Evolutionary conservation across 257 asterid genomes (phyloP).

Genomic region (Nicotiana attenuata): DNA sequence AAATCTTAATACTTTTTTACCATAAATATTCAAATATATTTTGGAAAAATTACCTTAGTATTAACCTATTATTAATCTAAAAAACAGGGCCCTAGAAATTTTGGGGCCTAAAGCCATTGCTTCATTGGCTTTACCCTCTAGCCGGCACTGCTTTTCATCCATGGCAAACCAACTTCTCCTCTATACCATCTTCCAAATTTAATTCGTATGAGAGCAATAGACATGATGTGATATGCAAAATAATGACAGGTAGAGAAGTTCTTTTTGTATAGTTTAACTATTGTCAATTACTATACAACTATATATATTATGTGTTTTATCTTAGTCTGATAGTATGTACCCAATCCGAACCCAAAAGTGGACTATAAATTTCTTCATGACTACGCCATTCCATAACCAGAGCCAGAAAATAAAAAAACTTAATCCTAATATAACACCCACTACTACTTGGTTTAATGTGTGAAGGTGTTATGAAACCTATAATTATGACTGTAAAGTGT

Average conservation of each 20-base stretch:
- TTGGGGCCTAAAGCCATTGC: too few relatives aligned
- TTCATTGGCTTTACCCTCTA: too few relatives aligned
- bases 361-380: conserved; percentile 35
- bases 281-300: background rate
- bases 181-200: too few relatives aligned
- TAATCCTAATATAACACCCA: conserved; percentile 59
- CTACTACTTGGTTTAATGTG: conserved; percentile 59
- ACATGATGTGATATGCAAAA: background rate
- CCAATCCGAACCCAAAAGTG: conserved; percentile 43
- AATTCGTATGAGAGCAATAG: background rate
- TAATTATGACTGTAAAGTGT: conserved; percentile 67
- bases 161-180: too few relatives aligned
- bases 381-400: conserved; percentile 54
- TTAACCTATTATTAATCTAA: too few relatives aligned
- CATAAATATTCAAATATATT: too few relatives aligned
- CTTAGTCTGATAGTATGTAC: background rate
- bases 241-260: background rate
- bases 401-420: conserved; percentile 49
- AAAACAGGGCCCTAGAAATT: too few relatives aligned
- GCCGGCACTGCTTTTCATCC: too few relatives aligned
- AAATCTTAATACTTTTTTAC: too few relatives aligned
- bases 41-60: too few relatives aligned
- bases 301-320: background rate
- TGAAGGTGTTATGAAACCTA: conserved; percentile 64
- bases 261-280: background rate